A percentile compares a stretch with the other conserved stretches of the same genome.
Evolutionary conservation across 257 asterid genomes (phyloP).

Genomic region (Mitragyna speciosa): DNA sequence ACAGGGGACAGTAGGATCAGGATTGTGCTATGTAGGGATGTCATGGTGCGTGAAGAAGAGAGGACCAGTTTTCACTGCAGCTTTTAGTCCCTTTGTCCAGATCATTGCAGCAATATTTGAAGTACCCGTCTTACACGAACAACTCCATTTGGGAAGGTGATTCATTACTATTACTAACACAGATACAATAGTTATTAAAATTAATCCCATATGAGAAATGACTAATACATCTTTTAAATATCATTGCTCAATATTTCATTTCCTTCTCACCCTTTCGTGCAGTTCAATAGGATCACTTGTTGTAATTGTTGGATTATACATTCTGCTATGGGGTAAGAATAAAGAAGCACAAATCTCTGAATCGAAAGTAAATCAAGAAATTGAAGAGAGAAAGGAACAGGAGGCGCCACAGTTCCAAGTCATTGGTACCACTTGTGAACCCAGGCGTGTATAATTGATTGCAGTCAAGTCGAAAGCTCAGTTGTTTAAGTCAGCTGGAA

Average conservation of each 20-base stretch:
- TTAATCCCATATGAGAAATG: not conserved
- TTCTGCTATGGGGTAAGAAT: constrained; percentile 80
- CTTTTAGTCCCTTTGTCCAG: constrained; percentile 74
- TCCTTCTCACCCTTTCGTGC: constrained; percentile 11
- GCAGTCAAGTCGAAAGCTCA: too few relatives aligned
- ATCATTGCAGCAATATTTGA: constrained; percentile 58
- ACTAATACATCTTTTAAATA: not conserved
- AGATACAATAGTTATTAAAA: not conserved
- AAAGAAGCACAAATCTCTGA: constrained; percentile 36
- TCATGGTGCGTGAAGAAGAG: constrained; percentile 84
- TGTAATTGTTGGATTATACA: constrained; percentile 62
- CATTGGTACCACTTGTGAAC: not conserved
- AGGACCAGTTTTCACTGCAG: constrained; percentile 73
- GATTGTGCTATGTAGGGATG: constrained; percentile 77
- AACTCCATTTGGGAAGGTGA: constrained; percentile 73
- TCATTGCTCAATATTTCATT: not conserved
- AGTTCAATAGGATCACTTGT: constrained; percentile 59
- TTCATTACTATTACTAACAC: not conserved
- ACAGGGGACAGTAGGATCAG: constrained; percentile 81
- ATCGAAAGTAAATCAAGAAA: not conserved
- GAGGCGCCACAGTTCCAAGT: constrained; percentile 6
- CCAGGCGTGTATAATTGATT: not conserved
- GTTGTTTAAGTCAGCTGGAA: too few relatives aligned
- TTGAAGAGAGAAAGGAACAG: not conserved
- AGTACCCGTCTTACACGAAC: constrained; percentile 66